Evolutionary conservation across 73 alveolate species (phyloP).

Genomic region (Paramecium bursaria): DNA sequence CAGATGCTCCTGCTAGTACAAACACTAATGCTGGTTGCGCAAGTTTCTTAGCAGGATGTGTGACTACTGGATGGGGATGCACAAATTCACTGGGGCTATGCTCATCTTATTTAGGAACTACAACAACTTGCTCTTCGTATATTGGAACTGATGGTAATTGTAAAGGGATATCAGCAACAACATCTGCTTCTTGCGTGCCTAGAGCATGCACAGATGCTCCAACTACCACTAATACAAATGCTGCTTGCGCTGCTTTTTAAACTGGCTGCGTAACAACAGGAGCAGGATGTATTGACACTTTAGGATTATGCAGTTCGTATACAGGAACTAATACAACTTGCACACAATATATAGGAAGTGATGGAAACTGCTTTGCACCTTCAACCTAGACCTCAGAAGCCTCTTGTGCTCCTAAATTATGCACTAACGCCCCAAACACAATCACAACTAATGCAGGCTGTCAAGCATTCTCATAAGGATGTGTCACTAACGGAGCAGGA

Average conservation of each 20-base stretch:
- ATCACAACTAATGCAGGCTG: not conserved
- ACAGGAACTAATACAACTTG: not conserved
- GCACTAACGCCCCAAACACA: constrained; percentile 2
- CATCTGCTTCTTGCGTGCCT: not conserved
- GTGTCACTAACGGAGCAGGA: constrained; percentile 15
- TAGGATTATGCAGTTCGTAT: constrained; percentile 15
- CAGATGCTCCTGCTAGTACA: not conserved
- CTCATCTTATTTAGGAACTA: constrained; percentile 5
- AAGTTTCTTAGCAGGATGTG: not conserved
- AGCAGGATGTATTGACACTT: constrained; percentile 17
- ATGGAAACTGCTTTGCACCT: too few relatives aligned
- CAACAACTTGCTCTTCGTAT: not conserved
- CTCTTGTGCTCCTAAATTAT: not conserved
- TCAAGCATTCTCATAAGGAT: not conserved
- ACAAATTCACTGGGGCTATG: not conserved
- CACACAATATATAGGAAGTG: not conserved
- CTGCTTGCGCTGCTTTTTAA: not conserved
- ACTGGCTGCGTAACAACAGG: constrained; percentile 22
- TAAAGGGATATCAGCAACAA: not conserved
- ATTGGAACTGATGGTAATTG: constrained; percentile 34
- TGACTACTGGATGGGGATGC: not conserved
- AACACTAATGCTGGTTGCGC: not conserved
- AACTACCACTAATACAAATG: not conserved
- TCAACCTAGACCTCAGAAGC: too few relatives aligned
- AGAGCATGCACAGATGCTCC: not conserved